These are phyloP conservation scores for Penicillium italicum DNA, from an alignment of 2,329 filamentous ascomycete species.

Conservation along the genomic window DNA sequence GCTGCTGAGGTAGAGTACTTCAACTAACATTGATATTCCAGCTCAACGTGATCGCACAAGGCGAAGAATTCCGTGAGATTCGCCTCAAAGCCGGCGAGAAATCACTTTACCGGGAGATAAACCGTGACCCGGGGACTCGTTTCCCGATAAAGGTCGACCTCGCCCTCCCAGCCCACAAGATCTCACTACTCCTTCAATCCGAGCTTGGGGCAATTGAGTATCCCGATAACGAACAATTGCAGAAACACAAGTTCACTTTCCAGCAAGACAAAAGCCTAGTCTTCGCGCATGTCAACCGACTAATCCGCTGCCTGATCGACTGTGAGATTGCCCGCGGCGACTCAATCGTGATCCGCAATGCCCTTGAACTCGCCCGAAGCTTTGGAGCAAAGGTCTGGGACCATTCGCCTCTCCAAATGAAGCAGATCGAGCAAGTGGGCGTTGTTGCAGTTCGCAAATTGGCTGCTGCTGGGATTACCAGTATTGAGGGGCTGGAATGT, in stretches of 20 bases:
- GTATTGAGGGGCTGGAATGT: slow-evolving; percentile 64
- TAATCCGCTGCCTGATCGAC: slow-evolving; percentile 73
- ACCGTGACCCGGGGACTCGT: slow-evolving; percentile 64
- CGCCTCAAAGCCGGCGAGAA: slow-evolving; percentile 69
- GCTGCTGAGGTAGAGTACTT: background rate
- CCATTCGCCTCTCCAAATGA: slow-evolving; percentile 71
- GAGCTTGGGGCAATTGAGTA: slow-evolving; percentile 65
- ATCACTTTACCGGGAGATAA: slow-evolving; percentile 66
- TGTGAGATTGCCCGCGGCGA: slow-evolving; percentile 64
- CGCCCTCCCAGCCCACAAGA: slow-evolving; percentile 65
- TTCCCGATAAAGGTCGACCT: slow-evolving; percentile 69
- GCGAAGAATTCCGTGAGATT: slow-evolving; percentile 68
- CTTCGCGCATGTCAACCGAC: slow-evolving; percentile 64
- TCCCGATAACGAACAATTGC: slow-evolving; percentile 56
- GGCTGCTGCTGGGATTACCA: slow-evolving; percentile 64
- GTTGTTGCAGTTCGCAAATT: slow-evolving; percentile 71
- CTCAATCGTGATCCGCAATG: slow-evolving; percentile 62
- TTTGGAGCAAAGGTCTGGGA: slow-evolving; percentile 78
- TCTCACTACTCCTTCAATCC: slow-evolving; percentile 72
- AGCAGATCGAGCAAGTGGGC: slow-evolving; percentile 77
- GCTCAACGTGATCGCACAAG: slow-evolving; percentile 65
- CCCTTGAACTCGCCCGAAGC: slow-evolving; percentile 73
- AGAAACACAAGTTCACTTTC: slow-evolving; percentile 55
- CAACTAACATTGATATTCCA: slow-evolving; percentile 34
- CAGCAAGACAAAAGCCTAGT: slow-evolving; percentile 60